phyloP scores from a whole-genome alignment of 1,139 yeast genomes.

The Yamadazyma diospyri region DNA sequence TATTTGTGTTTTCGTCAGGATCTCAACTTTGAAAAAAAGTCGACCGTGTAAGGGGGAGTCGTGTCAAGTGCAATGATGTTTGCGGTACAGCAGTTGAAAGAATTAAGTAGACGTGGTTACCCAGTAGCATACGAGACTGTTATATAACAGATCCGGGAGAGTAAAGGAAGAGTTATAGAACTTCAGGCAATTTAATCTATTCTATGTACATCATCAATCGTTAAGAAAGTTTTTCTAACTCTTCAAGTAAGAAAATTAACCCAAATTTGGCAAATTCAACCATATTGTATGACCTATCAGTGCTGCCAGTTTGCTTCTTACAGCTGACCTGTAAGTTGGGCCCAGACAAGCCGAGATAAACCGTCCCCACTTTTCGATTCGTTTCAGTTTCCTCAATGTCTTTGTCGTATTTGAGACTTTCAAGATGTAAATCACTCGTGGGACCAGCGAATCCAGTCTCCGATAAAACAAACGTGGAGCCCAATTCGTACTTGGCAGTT shows the following conservation, averaged over 20 bases:
- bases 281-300: slow-evolving; percentile 66
- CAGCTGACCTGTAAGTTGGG: slow-evolving; percentile 57
- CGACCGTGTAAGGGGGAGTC: slow-evolving; percentile 5
- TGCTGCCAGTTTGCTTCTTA: slow-evolving; percentile 41
- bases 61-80: slow-evolving; percentile 1
- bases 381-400: slow-evolving; percentile 6
- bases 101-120: too few relatives aligned
- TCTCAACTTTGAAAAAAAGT: slow-evolving; percentile 5
- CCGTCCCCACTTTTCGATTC: slow-evolving; percentile 52
- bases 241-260: slow-evolving; percentile 53
- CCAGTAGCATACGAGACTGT: too few relatives aligned
- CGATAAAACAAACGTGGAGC: slow-evolving; percentile 75
- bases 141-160: too few relatives aligned
- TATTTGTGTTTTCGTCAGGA: slow-evolving; percentile 10
- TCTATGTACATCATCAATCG: slow-evolving; percentile 3
- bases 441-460: slow-evolving; percentile 93
- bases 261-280: slow-evolving; percentile 68
- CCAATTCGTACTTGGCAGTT: slow-evolving; percentile 73
- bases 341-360: slow-evolving; percentile 68
- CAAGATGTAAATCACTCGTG: slow-evolving; percentile 41
- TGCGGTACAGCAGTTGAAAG: too few relatives aligned
- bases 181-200: too few relatives aligned
- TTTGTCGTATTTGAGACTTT: slow-evolving; percentile 11
- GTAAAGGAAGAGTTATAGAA: too few relatives aligned
- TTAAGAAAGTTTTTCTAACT: slow-evolving; percentile 16